phyloP scores from a whole-genome alignment of 2,329 filamentous ascomycete species.

The Thelonectria rubi region DNA sequence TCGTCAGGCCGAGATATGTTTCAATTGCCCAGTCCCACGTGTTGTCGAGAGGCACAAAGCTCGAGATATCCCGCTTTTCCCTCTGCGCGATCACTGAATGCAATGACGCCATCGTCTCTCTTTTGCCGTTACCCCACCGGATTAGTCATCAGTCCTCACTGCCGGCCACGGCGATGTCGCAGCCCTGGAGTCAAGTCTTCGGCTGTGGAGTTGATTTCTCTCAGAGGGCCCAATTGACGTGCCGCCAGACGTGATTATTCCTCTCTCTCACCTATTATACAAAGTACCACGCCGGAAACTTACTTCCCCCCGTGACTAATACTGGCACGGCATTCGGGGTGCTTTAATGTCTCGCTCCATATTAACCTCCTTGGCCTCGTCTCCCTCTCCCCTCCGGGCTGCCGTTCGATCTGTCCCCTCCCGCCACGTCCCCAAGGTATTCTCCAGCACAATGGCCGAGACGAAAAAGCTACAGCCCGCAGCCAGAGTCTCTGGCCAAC shows the following conservation, averaged over 20 bases:
- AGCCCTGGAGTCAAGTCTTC: slow-evolving; percentile 20
- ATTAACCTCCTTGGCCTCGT: slow-evolving; percentile 39
- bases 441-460: slow-evolving; percentile 51
- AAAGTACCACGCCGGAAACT: slow-evolving; percentile 4
- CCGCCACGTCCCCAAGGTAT: slow-evolving; percentile 31
- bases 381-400: slow-evolving; percentile 34
- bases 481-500: slow-evolving; percentile 58
- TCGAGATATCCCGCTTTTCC: neutral
- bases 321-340: slow-evolving; percentile 9
- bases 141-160: slow-evolving; percentile 37
- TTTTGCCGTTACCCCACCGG: slow-evolving; percentile 13
- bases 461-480: slow-evolving; percentile 60
- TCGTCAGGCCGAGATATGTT: neutral
- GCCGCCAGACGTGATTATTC: slow-evolving; percentile 12
- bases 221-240: slow-evolving; percentile 22
- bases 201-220: slow-evolving; percentile 21
- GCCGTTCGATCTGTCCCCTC: slow-evolving; percentile 32
- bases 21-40: slow-evolving; percentile 2
- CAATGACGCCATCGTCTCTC: slow-evolving; percentile 35
- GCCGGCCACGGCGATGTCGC: slow-evolving; percentile 41
- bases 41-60: slow-evolving; percentile 27
- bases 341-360: slow-evolving; percentile 42
- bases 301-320: slow-evolving; percentile 24
- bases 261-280: neutral
- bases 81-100: slow-evolving; percentile 33